Evolutionary conservation across 2,329 filamentous ascomycete genomes (phyloP).

Genomic region (Fusarium liriodendri): DNA sequence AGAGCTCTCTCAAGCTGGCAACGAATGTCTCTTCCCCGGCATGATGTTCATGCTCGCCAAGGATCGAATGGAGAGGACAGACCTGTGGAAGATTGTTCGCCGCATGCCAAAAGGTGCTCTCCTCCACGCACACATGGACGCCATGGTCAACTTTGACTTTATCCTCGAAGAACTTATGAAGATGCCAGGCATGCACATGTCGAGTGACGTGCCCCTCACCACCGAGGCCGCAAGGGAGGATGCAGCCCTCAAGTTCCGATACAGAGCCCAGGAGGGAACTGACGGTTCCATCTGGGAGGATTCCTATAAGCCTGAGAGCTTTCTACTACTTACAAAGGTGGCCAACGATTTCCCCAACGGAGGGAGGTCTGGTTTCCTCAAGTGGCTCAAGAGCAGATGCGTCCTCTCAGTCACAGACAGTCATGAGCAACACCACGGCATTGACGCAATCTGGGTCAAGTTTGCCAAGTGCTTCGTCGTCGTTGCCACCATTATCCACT

Average conservation of each 20-base stretch:
- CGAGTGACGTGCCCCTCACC: slow-evolving; percentile 66
- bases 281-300: slow-evolving; percentile 72
- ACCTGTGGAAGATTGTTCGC: slow-evolving; percentile 85
- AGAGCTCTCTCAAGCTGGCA: slow-evolving; percentile 69
- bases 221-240: slow-evolving; percentile 64
- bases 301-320: slow-evolving; percentile 68
- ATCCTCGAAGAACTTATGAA: slow-evolving; percentile 78
- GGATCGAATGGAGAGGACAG: slow-evolving; percentile 85
- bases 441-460: slow-evolving; percentile 86
- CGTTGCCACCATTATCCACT: slow-evolving; percentile 80
- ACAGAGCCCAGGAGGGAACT: slow-evolving; percentile 58
- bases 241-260: slow-evolving; percentile 71
- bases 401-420: slow-evolving; percentile 79
- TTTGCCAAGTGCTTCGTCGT: slow-evolving; percentile 81
- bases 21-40: slow-evolving; percentile 80
- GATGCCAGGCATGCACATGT: slow-evolving; percentile 80
- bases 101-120: slow-evolving; percentile 90
- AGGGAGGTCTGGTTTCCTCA: slow-evolving; percentile 76
- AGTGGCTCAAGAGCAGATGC: slow-evolving; percentile 80
- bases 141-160: slow-evolving; percentile 90
- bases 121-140: slow-evolving; percentile 89
- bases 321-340: slow-evolving; percentile 69
- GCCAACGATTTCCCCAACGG: slow-evolving; percentile 81
- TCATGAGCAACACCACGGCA: slow-evolving; percentile 82
- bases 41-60: slow-evolving; percentile 95